Evolutionary conservation across 108 stramenopile genomes (phyloP), one percentile per base, ranked within the genome.

Genomic region (Stephanodiscus minutulus): DNA sequence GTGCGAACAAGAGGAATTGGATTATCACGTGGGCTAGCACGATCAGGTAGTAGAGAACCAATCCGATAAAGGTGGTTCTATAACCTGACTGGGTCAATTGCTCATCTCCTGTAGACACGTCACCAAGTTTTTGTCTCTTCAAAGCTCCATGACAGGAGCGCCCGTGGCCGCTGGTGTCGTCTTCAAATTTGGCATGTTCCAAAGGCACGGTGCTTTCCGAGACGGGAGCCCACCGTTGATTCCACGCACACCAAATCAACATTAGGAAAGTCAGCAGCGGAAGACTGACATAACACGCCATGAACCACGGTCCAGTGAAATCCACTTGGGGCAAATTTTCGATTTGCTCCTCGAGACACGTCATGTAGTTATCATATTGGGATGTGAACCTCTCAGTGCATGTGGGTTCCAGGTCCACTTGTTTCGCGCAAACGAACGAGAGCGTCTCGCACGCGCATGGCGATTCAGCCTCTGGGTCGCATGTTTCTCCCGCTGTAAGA

Each of bases 31-130:
- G 53, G 10, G 74, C 73, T 6, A 73, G 8, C n/a, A 87, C 55
- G 53, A 83, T 67, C 2, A 82, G 25, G 15, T 57, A 58, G 68
- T 87, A 72, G 53, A 90, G 36, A 29, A 59, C 50, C 15, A 48
- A 66, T 24, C 88, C 88, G 58, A 90, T 52, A 7, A 72, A 0
- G 53, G 70, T 74, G 55, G 50, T 41, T 44, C 64, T 76, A 72
- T 90, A 90, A 33, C 85, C 88, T 22, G 88, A 87, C 62, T 86
- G 85, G 1, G 48, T 76, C 70, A 84, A 74, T 10, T 46, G 24
- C 39, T 73, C 58, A 15, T 60, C 41, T n/a, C 15, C 21, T 11
- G 4, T 0, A 12, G 24, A 28, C 0, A 25, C 11, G 24, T 29
- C 41, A 27, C 0, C 0, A 1, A 10, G 8, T 6, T 24, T 12